phyloP scores from a whole-genome alignment of 169 alveolate species.

The Plasmodium chabaudi region DNA sequence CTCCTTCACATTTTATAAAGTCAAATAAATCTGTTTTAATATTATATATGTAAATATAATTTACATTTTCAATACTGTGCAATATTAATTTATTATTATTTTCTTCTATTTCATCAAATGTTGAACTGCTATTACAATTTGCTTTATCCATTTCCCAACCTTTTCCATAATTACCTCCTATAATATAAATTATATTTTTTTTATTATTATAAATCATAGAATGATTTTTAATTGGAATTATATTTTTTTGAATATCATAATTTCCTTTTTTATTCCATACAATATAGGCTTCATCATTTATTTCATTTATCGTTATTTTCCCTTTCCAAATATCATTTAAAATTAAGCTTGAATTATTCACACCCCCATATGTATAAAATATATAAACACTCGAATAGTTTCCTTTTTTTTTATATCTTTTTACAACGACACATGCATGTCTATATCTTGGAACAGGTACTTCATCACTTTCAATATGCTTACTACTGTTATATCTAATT shows the following conservation, averaged over 20 bases:
- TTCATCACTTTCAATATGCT: not conserved
- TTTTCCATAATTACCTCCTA: slow-evolving; percentile 47
- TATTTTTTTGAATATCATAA: not conserved
- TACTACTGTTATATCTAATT: not conserved
- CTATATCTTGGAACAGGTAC: slow-evolving; percentile 28
- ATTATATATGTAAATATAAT: slow-evolving; percentile 9
- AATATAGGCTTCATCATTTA: not conserved
- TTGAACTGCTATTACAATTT: not conserved
- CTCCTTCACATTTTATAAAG: slow-evolving; percentile 19
- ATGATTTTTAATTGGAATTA: slow-evolving; percentile 24
- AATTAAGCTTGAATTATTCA: slow-evolving; percentile 11
- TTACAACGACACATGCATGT: slow-evolving; percentile 46
- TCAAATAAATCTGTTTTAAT: slow-evolving; percentile 34
- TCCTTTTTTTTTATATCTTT: slow-evolving; percentile 18
- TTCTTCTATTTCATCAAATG: not conserved
- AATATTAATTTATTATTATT: too few relatives aligned
- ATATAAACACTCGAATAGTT: not conserved
- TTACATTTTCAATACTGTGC: not conserved
- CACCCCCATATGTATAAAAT: slow-evolving; percentile 61
- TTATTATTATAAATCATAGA: slow-evolving; percentile 36
- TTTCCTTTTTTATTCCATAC: slow-evolving; percentile 27
- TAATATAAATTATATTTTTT: slow-evolving; percentile 22
- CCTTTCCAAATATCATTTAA: slow-evolving; percentile 61
- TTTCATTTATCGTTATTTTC: slow-evolving; percentile 28
- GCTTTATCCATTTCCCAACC: not conserved